These are phyloP conservation scores for Acacia concinna DNA, from an alignment of 331 rosid genomes.

Conservation along the genomic window DNA sequence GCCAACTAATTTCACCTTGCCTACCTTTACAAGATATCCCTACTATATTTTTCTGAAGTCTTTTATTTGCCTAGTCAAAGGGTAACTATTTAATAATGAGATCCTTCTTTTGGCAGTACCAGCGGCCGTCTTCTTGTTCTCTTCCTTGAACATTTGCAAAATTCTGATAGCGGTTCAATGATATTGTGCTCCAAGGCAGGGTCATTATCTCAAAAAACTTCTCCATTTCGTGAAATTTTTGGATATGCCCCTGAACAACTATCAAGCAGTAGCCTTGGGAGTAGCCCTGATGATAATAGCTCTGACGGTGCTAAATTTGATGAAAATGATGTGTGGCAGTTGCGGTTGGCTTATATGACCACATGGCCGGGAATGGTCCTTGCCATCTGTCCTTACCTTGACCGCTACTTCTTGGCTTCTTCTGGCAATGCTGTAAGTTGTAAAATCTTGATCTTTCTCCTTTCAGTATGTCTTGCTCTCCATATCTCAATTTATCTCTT, in stretches of 20 bases:
- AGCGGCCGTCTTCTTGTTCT: slow-evolving; percentile 90
- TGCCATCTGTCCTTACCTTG: slow-evolving; percentile 90
- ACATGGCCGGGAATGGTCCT: slow-evolving; percentile 77
- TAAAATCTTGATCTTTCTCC: slow-evolving; percentile 15
- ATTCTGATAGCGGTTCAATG: slow-evolving; percentile 92
- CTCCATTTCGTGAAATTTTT: slow-evolving; percentile 74
- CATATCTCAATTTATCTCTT: not conserved
- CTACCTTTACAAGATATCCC: not conserved
- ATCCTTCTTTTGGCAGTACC: slow-evolving; percentile 9
- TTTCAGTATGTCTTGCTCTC: slow-evolving; percentile 18
- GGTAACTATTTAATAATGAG: not conserved
- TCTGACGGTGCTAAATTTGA: slow-evolving; percentile 86
- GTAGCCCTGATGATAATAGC: slow-evolving; percentile 85
- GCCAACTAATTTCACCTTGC: slow-evolving; percentile 8
- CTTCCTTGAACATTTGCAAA: slow-evolving; percentile 83
- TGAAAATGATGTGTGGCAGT: slow-evolving; percentile 90
- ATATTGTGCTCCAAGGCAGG: slow-evolving; percentile 79
- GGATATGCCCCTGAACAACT: slow-evolving; percentile 80
- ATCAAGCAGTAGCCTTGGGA: slow-evolving; percentile 82
- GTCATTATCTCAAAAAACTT: slow-evolving; percentile 68
- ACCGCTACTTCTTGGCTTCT: slow-evolving; percentile 90
- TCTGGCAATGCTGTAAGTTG: slow-evolving; percentile 82
- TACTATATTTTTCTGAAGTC: slow-evolving; percentile 19
- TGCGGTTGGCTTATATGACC: slow-evolving; percentile 61
- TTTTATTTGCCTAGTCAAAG: not conserved